Evolutionary conservation across 2,329 filamentous ascomycete species (phyloP), one percentile per base, ranked within the genome.

Genomic region (Fusarium coffeatum): DNA sequence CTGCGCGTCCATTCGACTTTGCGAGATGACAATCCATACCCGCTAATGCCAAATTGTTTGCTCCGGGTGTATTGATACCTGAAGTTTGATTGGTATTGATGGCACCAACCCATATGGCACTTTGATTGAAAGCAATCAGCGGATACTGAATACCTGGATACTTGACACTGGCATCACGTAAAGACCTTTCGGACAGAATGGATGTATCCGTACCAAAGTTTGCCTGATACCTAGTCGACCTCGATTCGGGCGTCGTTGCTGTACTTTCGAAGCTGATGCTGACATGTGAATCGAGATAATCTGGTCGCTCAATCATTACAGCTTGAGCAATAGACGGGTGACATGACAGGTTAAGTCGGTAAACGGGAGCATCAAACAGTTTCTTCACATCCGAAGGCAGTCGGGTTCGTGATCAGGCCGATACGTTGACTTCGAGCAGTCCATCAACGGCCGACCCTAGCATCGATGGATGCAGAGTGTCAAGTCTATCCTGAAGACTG

Each of bases 1-100:
- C 48, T 32, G 60, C 66, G 16, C 37, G 50, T 20, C 61, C 66
- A 11, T 41, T 63, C 15, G 50, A 69, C n/a, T 63, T 66, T 0
- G 50, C 20, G n/a, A 69, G 42, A 11, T 34, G 28, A 9, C 66
- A 69, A 12, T 54, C 22, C 16, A 69, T 40, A 1, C 66, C 66
- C 15, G 61, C 55, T 10, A 69, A 45, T 11, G 34, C 54, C 11
- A 69, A 32, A n/a, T 51, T 55, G 13, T 13, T 55, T 12, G 5
- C 23, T 5, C 11, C 5, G 8, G 15, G 7, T 27, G 16, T 13
- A 10, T 18, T 12, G 8, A 51, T 27, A 3, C 13, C 55, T 10
- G 10, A 23, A 3, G 46, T 45, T 7, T 28, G n/a, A 8, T 40
- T 23, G 11, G 32, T 13, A 34, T 42, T 20, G 27, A 69, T 51